These are phyloP conservation scores for Suillus discolor DNA, from an alignment of 768 basidiomycete genomes.

Conservation along the genomic window DNA sequence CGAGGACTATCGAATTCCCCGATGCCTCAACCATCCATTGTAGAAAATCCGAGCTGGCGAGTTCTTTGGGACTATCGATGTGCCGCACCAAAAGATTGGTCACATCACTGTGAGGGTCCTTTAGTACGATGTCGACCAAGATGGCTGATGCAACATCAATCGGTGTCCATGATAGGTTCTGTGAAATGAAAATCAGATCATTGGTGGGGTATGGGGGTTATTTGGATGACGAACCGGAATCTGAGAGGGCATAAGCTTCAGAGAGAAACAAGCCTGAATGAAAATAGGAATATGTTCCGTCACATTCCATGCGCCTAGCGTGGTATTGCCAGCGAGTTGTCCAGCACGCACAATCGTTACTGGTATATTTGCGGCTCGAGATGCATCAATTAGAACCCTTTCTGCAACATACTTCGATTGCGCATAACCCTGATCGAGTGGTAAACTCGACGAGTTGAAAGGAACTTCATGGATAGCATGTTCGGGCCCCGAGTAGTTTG, in stretches of 20 bases:
- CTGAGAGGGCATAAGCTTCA: neutral
- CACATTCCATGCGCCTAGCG: neutral
- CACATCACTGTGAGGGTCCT: neutral
- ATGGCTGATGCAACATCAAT: neutral
- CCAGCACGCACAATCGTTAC: neutral
- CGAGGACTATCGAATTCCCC: neutral
- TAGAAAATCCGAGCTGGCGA: neutral
- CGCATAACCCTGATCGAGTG: neutral
- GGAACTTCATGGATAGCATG: neutral
- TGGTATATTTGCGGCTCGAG: neutral
- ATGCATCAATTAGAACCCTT: neutral
- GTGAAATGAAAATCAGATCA: neutral
- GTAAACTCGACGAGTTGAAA: neutral
- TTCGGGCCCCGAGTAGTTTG: neutral
- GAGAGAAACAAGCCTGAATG: neutral
- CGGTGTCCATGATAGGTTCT: neutral
- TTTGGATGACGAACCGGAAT: neutral
- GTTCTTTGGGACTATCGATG: neutral
- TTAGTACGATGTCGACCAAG: neutral
- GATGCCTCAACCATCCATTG: neutral
- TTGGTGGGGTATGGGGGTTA: neutral
- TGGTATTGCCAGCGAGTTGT: neutral
- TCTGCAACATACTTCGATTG: conserved; percentile 1
- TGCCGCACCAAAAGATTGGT: neutral
- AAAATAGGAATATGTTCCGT: neutral